Evolutionary conservation across 2,329 filamentous ascomycete genomes (phyloP).

Genomic region (Pleoardoris graminearum): DNA sequence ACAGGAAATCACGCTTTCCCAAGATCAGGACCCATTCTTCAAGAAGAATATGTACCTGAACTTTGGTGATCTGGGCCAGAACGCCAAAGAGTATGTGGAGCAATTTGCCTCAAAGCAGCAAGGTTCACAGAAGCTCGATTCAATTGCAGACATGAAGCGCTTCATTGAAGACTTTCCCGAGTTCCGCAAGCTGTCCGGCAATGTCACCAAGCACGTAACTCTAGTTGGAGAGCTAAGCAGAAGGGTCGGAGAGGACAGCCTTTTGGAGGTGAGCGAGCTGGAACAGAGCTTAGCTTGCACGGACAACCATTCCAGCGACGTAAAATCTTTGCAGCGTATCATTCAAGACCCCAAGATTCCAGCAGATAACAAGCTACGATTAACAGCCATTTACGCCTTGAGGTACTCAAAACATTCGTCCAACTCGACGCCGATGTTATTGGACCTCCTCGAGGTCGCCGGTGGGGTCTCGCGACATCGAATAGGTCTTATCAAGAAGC

Average conservation of each 20-base stretch:
- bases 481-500: constrained; percentile 77
- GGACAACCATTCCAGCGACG: constrained; percentile 86
- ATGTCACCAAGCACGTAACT: constrained; percentile 98
- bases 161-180: constrained; percentile 99
- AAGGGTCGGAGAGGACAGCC: constrained; percentile 78
- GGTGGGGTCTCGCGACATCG: constrained; percentile 77
- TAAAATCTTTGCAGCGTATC: constrained; percentile 89
- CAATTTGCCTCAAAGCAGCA: constrained; percentile 99
- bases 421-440: constrained; percentile 79
- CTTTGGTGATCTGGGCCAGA: constrained; percentile 91
- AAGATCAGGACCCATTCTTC: constrained; percentile 98
- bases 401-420: constrained; percentile 87
- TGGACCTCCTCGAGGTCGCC: constrained; percentile 82
- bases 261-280: constrained; percentile 95
- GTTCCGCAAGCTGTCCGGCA: constrained; percentile 93
- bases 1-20: constrained; percentile 86
- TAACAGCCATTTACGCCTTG: constrained; percentile 93
- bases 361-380: constrained; percentile 78
- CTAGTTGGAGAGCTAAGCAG: constrained; percentile 91
- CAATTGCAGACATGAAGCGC: constrained; percentile 97
- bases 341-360: constrained; percentile 80
- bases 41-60: constrained; percentile 99
- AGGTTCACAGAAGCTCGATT: constrained; percentile 92
- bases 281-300: constrained; percentile 97
- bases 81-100: constrained; percentile 98